These are phyloP conservation scores for Solanum hybrid DNA, from an alignment of 305 asterid species.

Conservation along the genomic window DNA sequence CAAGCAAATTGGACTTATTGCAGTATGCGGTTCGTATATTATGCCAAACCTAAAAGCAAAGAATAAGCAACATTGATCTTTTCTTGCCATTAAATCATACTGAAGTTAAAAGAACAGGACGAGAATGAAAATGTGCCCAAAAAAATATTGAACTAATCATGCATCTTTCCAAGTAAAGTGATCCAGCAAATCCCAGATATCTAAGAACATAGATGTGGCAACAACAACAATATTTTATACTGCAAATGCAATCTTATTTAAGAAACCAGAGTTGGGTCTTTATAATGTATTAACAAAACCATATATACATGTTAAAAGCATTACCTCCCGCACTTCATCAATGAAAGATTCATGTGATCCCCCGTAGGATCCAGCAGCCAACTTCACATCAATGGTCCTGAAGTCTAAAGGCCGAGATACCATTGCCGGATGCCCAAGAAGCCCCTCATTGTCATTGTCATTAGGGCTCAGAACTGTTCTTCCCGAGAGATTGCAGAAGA, in stretches of 20 bases:
- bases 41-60: slow-evolving; percentile 57
- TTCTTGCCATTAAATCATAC: neutral
- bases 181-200: neutral
- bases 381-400: slow-evolving; percentile 83
- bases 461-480: slow-evolving; percentile 57
- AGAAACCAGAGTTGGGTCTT: neutral
- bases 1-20: slow-evolving; percentile 54
- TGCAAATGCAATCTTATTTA: neutral
- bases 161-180: neutral
- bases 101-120: neutral
- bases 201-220: neutral
- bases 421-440: slow-evolving; percentile 91
- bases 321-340: slow-evolving; percentile 97
- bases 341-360: slow-evolving; percentile 83
- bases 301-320: neutral
- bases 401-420: slow-evolving; percentile 94
- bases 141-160: neutral
- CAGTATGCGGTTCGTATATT: slow-evolving; percentile 58
- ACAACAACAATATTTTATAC: neutral
- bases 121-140: neutral
- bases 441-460: slow-evolving; percentile 76
- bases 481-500: slow-evolving; percentile 85
- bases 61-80: neutral
- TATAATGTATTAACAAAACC: neutral
- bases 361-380: slow-evolving; percentile 87